phyloP scores from a whole-genome alignment of 2,329 filamentous ascomycete species.

The Penicillium olsonii region DNA sequence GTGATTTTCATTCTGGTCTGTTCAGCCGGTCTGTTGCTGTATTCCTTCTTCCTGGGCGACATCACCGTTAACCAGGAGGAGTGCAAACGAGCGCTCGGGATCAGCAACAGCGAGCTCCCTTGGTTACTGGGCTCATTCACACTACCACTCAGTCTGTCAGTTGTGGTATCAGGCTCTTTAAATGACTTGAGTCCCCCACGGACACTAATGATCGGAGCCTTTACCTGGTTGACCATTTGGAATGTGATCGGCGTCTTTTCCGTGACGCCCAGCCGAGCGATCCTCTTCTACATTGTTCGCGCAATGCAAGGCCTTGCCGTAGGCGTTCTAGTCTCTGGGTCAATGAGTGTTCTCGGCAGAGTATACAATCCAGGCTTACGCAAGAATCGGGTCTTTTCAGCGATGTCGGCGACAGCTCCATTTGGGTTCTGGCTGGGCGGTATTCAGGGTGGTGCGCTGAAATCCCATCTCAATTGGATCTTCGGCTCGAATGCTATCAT shows the following conservation, averaged over 20 bases:
- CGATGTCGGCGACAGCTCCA: slow-evolving; percentile 50
- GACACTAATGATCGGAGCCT: slow-evolving; percentile 23
- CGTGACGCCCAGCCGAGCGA: slow-evolving; percentile 29
- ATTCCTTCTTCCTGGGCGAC: slow-evolving; percentile 17
- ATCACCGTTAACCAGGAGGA: slow-evolving; percentile 19
- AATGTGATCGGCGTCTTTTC: slow-evolving; percentile 35
- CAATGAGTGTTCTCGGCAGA: slow-evolving; percentile 46
- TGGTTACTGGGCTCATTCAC: slow-evolving; percentile 43
- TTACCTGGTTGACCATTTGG: slow-evolving; percentile 43
- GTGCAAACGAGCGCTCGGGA: slow-evolving; percentile 17
- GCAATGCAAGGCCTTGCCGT: slow-evolving; percentile 48
- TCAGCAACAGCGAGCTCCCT: slow-evolving; percentile 38
- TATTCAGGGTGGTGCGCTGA: slow-evolving; percentile 43
- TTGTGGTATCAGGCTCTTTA: slow-evolving; percentile 33
- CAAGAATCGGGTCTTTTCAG: slow-evolving; percentile 31
- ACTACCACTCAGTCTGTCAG: slow-evolving; percentile 39
- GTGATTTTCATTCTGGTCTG: slow-evolving; percentile 17
- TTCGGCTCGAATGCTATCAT: slow-evolving; percentile 44
- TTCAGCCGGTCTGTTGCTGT: slow-evolving; percentile 17
- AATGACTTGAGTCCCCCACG: slow-evolving; percentile 42
- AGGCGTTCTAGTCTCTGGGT: slow-evolving; percentile 50
- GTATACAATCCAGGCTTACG: slow-evolving; percentile 44
- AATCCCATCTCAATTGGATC: slow-evolving; percentile 39
- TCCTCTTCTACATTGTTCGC: slow-evolving; percentile 33
- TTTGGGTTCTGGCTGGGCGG: slow-evolving; percentile 44